A percentile compares a stretch with the other conserved stretches of the same genome.
phyloP scores from a whole-genome alignment of 2,329 filamentous ascomycete genomes.

The Sporothrix pseudoabietina region DNA sequence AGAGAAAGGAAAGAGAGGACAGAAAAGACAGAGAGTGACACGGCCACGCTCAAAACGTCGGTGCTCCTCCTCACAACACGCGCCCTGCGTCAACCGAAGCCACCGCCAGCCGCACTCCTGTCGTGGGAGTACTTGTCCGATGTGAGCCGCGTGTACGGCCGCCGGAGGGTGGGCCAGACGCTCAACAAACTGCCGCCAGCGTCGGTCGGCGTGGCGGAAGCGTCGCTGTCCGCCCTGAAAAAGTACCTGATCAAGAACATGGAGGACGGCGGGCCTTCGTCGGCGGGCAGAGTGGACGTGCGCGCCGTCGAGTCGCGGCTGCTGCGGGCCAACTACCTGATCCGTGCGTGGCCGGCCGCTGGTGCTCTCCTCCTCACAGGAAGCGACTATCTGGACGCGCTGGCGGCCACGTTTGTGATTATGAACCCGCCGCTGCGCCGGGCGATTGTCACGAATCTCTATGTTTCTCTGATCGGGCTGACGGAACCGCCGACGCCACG shows the following conservation, averaged over 20 bases:
- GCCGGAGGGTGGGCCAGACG: slow-evolving; percentile 59
- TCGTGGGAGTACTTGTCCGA: slow-evolving; percentile 70
- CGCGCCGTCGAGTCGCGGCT: slow-evolving; percentile 58
- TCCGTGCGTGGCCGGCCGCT: slow-evolving; percentile 61
- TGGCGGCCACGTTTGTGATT: slow-evolving; percentile 66
- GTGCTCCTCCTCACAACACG: slow-evolving; percentile 66
- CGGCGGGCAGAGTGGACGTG: slow-evolving; percentile 52
- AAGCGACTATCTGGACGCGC: slow-evolving; percentile 81
- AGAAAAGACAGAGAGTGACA: slow-evolving; percentile 34
- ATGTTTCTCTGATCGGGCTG: slow-evolving; percentile 73
- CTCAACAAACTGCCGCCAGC: slow-evolving; percentile 54
- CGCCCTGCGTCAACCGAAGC: slow-evolving; percentile 45
- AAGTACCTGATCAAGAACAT: slow-evolving; percentile 62
- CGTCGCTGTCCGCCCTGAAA: slow-evolving; percentile 62
- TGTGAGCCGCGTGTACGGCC: slow-evolving; percentile 67
- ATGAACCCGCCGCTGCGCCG: slow-evolving; percentile 65
- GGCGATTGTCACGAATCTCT: slow-evolving; percentile 70
- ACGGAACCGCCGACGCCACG: slow-evolving; percentile 68
- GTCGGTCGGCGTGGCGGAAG: slow-evolving; percentile 54
- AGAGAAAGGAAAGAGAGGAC: too few relatives aligned
- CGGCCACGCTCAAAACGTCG: slow-evolving; percentile 58
- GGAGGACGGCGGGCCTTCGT: slow-evolving; percentile 52
- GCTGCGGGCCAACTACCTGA: slow-evolving; percentile 62
- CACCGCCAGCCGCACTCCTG: slow-evolving; percentile 48
- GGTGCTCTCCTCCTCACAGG: slow-evolving; percentile 73